phyloP scores from a whole-genome alignment of 2,329 filamentous ascomycete species.

The Aschersonia sp. region DNA sequence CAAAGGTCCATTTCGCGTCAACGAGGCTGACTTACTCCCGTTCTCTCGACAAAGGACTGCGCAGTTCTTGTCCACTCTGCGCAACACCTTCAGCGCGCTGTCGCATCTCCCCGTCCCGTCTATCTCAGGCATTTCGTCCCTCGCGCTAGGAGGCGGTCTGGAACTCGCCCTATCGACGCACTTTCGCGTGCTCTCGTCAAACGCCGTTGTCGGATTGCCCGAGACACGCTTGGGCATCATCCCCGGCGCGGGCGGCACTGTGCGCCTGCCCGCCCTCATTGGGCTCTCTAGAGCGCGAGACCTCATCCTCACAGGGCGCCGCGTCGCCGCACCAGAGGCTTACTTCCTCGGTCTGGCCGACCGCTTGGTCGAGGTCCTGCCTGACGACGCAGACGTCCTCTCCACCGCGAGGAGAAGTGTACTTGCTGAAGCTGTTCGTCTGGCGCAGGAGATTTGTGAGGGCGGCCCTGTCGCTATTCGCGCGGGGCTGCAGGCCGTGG shows the following conservation, averaged over 20 bases:
- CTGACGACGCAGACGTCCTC: conserved; percentile 31
- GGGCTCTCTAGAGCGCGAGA: conserved; percentile 74
- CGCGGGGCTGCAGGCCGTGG: conserved; percentile 67
- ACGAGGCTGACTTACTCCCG: not conserved
- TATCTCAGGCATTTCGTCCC: conserved; percentile 72
- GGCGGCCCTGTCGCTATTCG: conserved; percentile 75
- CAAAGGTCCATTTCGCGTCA: not conserved
- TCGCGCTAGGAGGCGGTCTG: conserved; percentile 83
- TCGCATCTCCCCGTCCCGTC: conserved; percentile 73
- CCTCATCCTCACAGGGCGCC: conserved; percentile 78
- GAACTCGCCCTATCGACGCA: conserved; percentile 84
- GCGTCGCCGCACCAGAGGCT: conserved; percentile 69
- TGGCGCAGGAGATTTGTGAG: conserved; percentile 78
- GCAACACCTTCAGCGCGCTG: conserved; percentile 60
- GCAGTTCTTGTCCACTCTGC: conserved; percentile 64
- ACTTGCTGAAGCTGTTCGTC: conserved; percentile 58
- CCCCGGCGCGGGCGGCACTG: conserved; percentile 86
- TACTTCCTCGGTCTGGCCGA: conserved; percentile 87
- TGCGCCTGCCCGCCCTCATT: conserved; percentile 70
- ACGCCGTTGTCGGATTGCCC: conserved; percentile 66
- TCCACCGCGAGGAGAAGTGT: conserved; percentile 50
- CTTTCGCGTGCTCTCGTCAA: conserved; percentile 74
- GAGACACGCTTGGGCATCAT: conserved; percentile 91
- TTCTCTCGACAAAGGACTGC: conserved; percentile 36
- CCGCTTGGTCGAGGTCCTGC: conserved; percentile 68